Conservation (phyloP, 495 filamentous ascomycete species). For the Penicillium paxilli region DNA sequence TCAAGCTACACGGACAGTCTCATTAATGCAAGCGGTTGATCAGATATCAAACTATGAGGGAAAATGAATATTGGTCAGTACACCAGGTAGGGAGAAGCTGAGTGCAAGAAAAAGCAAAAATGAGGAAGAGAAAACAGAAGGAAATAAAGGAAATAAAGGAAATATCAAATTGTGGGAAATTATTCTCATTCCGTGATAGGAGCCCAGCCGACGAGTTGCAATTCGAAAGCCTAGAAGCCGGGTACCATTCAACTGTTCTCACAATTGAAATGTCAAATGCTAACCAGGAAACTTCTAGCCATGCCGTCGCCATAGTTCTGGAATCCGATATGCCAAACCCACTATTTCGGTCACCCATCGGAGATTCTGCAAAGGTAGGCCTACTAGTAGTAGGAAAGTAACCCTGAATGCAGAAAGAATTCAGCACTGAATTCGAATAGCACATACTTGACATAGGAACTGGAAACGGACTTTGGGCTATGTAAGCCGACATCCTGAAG, state of each 20-base stretch:
- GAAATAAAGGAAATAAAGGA: neutral
- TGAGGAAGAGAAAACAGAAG: too few species aligned
- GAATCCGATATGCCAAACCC: neutral
- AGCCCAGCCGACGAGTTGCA: conserved; percentile 8
- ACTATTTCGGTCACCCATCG: neutral
- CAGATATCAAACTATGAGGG: conserved; percentile 7
- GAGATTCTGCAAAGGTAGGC: neutral
- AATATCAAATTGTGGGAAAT: neutral
- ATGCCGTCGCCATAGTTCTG: conserved; percentile 1
- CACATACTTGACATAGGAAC: conserved; percentile 8
- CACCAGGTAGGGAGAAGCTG: neutral
- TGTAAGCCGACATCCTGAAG: neutral
- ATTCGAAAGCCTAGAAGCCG: conserved; percentile 7
- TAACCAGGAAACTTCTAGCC: neutral
- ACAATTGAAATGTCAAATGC: neutral
- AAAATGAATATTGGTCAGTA: neutral
- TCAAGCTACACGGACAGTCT: neutral
- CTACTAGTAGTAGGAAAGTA: too few species aligned
- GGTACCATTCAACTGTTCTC: neutral
- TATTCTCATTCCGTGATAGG: neutral
- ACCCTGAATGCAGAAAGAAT: neutral
- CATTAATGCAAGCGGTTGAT: neutral
- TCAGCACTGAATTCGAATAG: neutral
- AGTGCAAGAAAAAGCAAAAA: too few species aligned
- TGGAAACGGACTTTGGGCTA: conserved; percentile 9